phyloP scores from a whole-genome alignment of 257 asterid species.

The Hygrophila difformis region DNA sequence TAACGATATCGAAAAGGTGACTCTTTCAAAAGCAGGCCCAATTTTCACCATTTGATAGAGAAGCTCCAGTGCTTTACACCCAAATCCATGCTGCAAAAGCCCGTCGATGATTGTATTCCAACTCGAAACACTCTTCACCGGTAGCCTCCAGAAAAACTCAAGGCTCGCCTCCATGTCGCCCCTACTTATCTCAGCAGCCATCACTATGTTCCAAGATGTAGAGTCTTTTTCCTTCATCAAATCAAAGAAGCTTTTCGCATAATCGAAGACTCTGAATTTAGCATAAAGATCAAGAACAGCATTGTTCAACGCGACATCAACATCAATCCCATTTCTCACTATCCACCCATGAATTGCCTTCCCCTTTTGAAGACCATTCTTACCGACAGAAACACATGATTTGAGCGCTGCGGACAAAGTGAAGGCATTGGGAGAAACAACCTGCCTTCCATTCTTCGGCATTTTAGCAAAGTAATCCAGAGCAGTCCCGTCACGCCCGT shows the following conservation, averaged over 20 bases:
- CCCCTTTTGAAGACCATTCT: constrained; percentile 43
- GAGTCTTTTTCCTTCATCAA: constrained; percentile 39
- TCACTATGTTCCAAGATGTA: constrained; percentile 70
- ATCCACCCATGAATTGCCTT: constrained; percentile 61
- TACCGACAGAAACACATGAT: constrained; percentile 32
- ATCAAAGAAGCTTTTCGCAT: constrained; percentile 35
- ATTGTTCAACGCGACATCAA: constrained; percentile 47
- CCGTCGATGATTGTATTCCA: constrained; percentile 78
- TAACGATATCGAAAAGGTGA: constrained; percentile 59
- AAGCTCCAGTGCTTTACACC: constrained; percentile 36
- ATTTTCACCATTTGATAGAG: constrained; percentile 40
- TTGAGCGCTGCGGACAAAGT: constrained; percentile 58
- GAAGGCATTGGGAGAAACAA: constrained; percentile 44
- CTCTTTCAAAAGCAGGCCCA: constrained; percentile 30
- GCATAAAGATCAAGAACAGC: constrained; percentile 66
- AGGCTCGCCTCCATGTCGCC: constrained; percentile 38
- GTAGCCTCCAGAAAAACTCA: constrained; percentile 43
- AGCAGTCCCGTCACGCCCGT: constrained; percentile 32
- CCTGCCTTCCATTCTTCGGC: constrained; percentile 35
- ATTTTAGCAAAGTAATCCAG: constrained; percentile 39
- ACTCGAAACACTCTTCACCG: constrained; percentile 49
- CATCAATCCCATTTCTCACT: constrained; percentile 27
- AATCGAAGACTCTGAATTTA: constrained; percentile 32
- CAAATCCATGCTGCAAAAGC: constrained; percentile 37
- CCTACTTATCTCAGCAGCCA: constrained; percentile 38